Evolutionary conservation across 768 basidiomycete species (phyloP).

Genomic region (Boletus sp.): DNA sequence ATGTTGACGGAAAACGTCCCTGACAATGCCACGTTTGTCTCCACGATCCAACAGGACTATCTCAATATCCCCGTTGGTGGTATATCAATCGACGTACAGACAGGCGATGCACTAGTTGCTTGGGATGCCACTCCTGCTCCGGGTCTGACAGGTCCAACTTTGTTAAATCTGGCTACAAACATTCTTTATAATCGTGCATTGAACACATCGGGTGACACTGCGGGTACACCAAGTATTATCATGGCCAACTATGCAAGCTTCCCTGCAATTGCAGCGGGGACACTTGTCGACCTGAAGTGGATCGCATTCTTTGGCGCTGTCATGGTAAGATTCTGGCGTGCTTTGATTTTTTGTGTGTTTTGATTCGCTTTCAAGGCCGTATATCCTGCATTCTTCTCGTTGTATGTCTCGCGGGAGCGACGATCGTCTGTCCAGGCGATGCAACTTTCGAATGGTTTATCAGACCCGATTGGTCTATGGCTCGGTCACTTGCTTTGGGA

Average conservation of each 20-base stretch:
- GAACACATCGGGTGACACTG: slow-evolving; percentile 45
- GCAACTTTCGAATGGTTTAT: slow-evolving; percentile 76
- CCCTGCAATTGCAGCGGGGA: slow-evolving; percentile 53
- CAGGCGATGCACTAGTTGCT: slow-evolving; percentile 56
- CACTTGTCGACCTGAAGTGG: slow-evolving; percentile 69
- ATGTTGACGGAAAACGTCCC: slow-evolving; percentile 43
- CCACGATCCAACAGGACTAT: slow-evolving; percentile 50
- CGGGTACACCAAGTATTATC: slow-evolving; percentile 49
- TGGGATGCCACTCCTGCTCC: slow-evolving; percentile 68
- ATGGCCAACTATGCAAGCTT: slow-evolving; percentile 55
- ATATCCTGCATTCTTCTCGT: slow-evolving; percentile 77
- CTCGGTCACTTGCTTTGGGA: slow-evolving; percentile 79
- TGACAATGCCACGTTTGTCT: slow-evolving; percentile 60
- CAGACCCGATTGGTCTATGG: slow-evolving; percentile 70
- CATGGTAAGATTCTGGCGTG: slow-evolving; percentile 48
- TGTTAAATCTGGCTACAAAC: slow-evolving; percentile 71
- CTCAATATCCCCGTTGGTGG: slow-evolving; percentile 63
- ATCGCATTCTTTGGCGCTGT: slow-evolving; percentile 68
- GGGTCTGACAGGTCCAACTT: slow-evolving; percentile 52
- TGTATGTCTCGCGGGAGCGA: slow-evolving; percentile 75
- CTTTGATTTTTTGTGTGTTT: background rate
- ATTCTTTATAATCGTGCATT: slow-evolving; percentile 62
- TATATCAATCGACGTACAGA: slow-evolving; percentile 55
- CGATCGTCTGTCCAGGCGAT: slow-evolving; percentile 72
- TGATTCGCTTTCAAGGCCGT: slow-evolving; percentile 46